phyloP scores from a whole-genome alignment of 805 yeast species.

The Lipomyces kockii region DNA sequence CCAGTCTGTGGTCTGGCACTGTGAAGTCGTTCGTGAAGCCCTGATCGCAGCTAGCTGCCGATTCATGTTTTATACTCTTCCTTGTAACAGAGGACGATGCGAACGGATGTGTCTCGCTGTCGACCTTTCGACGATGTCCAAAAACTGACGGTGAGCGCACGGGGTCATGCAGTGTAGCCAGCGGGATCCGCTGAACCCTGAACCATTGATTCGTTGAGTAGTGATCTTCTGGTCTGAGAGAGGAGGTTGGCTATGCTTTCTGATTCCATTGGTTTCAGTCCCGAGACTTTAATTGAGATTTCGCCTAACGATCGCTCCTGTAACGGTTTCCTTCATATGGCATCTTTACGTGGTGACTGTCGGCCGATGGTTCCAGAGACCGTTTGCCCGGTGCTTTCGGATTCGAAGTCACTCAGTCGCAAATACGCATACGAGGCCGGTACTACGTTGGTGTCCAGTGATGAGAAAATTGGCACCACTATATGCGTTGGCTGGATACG shows the following conservation, averaged over 20 bases:
- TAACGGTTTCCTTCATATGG: neutral
- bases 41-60: neutral
- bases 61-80: neutral
- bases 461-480: slow-evolving; percentile 3
- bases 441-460: neutral
- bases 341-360: neutral
- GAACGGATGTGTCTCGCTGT: slow-evolving; percentile 3
- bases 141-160: neutral
- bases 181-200: neutral
- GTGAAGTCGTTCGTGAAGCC: neutral
- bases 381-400: neutral
- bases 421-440: slow-evolving; percentile 6
- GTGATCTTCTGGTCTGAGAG: neutral
- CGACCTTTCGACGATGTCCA: slow-evolving; percentile 4
- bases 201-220: neutral
- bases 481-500: neutral
- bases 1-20: neutral
- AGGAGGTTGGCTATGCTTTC: neutral
- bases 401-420: neutral
- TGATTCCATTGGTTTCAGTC: neutral
- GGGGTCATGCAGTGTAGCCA: neutral
- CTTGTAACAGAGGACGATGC: neutral
- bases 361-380: neutral
- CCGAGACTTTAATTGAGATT: slow-evolving; percentile 1
- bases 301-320: neutral